Conservation (phyloP, 1,284 basidiomycete species). For the Phellinidium pouzarii region DNA sequence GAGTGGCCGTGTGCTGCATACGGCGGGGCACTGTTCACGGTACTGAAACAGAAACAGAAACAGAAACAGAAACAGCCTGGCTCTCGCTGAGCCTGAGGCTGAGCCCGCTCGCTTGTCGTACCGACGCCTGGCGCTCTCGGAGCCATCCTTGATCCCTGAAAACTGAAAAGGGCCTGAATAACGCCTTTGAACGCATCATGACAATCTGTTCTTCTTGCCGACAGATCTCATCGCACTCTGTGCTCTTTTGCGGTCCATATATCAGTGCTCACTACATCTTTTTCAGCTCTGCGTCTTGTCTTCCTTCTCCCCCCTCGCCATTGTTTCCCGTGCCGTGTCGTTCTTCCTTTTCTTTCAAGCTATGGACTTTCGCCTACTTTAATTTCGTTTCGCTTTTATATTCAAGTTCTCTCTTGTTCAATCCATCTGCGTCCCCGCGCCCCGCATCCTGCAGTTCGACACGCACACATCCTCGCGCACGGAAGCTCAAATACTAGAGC, state of each 20-base stretch:
- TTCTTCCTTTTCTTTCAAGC: background rate
- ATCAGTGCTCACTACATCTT: background rate
- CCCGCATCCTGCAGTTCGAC: background rate
- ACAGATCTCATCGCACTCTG: background rate
- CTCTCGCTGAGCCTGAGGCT: no score
- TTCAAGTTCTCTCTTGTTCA: background rate
- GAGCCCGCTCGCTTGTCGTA: no score
- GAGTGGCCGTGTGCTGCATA: background rate
- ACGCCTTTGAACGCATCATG: background rate
- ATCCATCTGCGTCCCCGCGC: background rate
- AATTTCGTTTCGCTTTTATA: background rate
- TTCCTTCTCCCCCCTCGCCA: background rate
- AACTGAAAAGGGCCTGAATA: no score
- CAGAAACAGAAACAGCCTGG: no score
- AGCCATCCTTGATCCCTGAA: background rate
- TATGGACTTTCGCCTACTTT: background rate
- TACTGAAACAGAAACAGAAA: background rate
- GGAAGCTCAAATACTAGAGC: background rate
- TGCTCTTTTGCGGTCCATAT: background rate
- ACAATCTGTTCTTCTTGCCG: background rate
- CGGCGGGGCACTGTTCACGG: background rate
- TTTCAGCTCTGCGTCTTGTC: background rate
- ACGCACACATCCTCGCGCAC: slow-evolving; percentile 1
- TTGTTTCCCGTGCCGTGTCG: background rate
- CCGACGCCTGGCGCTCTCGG: background rate